These are phyloP conservation scores for Pyronema omphalodes DNA, from an alignment of 495 filamentous ascomycete genomes.

Conservation along the genomic window DNA sequence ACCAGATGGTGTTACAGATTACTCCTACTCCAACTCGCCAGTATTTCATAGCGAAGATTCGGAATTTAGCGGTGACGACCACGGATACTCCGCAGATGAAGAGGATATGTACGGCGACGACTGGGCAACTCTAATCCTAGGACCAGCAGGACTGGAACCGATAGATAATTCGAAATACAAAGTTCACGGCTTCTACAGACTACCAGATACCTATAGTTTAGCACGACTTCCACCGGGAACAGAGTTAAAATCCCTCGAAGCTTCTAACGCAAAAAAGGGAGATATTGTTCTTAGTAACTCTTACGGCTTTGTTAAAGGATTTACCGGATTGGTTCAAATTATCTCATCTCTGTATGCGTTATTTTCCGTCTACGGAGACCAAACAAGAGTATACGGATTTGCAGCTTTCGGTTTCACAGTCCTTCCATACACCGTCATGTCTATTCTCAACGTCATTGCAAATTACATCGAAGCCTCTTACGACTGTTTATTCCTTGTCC, in stretches of 20 bases:
- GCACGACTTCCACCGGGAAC: conserved; percentile 14
- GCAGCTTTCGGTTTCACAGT: conserved; percentile 32
- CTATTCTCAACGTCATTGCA: conserved; percentile 43
- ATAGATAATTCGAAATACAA: conserved; percentile 13
- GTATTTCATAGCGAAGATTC: not conserved
- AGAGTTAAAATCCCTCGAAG: conserved; percentile 8
- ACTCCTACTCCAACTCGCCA: not conserved
- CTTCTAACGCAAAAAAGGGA: conserved; percentile 20
- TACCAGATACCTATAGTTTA: conserved; percentile 13
- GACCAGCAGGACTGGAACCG: not conserved
- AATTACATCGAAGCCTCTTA: conserved; percentile 27
- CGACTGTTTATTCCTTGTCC: conserved; percentile 27
- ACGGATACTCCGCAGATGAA: not conserved
- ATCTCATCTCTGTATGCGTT: conserved; percentile 26
- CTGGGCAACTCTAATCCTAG: not conserved
- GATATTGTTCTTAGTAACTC: conserved; percentile 18
- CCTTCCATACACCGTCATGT: conserved; percentile 44
- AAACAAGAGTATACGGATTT: conserved; percentile 28
- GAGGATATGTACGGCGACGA: not conserved
- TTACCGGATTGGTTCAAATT: conserved; percentile 28
- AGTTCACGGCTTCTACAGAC: conserved; percentile 10
- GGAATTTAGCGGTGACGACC: not conserved
- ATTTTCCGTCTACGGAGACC: conserved; percentile 26
- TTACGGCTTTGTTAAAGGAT: conserved; percentile 23
- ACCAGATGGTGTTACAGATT: not conserved